A percentile compares a stretch with the other conserved stretches of the same genome.
Conservation (phyloP, 345 rosid genomes). For the Populus pruinosa region DNA sequence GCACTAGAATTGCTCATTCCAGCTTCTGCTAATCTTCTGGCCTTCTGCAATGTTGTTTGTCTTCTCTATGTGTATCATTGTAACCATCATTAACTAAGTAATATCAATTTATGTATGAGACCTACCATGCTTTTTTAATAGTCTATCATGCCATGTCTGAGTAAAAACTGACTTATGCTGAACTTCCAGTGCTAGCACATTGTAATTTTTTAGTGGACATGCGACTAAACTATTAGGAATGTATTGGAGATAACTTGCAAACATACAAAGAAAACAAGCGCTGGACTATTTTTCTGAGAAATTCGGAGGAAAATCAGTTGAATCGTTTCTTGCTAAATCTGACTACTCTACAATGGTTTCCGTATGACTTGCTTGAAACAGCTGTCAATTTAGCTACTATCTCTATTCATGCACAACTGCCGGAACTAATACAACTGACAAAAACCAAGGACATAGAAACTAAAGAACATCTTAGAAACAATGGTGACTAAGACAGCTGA, state of each 20-base stretch:
- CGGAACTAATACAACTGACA: neutral
- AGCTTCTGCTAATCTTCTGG: neutral
- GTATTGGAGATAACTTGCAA: neutral
- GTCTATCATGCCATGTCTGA: neutral
- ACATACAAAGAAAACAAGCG: neutral
- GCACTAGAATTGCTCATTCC: neutral
- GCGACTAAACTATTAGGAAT: neutral
- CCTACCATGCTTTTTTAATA: neutral
- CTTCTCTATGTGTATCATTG: neutral
- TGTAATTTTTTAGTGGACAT: neutral
- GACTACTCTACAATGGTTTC: neutral
- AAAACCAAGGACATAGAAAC: neutral
- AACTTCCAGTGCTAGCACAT: neutral
- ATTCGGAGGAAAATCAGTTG: neutral
- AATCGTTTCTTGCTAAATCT: too few relatives aligned
- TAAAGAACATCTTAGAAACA: neutral
- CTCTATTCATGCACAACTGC: neutral
- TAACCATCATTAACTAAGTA: neutral
- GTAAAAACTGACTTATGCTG: neutral
- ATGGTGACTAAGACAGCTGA: neutral
- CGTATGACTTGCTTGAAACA: neutral
- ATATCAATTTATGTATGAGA: neutral
- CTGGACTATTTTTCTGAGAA: neutral
- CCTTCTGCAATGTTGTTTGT: neutral
- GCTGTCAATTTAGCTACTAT: neutral